phyloP scores from a whole-genome alignment of 1,139 yeast genomes.

The Taphrina betulina region DNA sequence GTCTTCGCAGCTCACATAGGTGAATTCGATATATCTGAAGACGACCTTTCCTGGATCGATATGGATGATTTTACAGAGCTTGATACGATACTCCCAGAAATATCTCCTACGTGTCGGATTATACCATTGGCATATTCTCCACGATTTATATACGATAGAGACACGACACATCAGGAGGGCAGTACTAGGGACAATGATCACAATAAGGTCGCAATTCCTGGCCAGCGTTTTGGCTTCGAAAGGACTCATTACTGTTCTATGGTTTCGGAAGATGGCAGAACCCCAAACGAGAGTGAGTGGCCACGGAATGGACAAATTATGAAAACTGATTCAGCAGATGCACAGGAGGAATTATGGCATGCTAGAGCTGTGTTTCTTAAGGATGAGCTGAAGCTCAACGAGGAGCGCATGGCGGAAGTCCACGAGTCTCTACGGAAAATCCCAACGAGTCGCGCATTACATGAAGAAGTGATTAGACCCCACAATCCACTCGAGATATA shows the following conservation, averaged over 20 bases:
- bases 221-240: slow-evolving; percentile 68
- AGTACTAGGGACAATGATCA: slow-evolving; percentile 35
- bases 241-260: slow-evolving; percentile 66
- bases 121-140: slow-evolving; percentile 73
- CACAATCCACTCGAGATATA: not conserved
- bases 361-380: not conserved
- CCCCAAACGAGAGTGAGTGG: slow-evolving; percentile 1
- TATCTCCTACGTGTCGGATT: slow-evolving; percentile 44
- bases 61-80: slow-evolving; percentile 76
- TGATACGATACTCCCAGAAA: slow-evolving; percentile 48
- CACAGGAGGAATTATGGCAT: slow-evolving; percentile 9
- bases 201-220: slow-evolving; percentile 44
- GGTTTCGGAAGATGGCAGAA: slow-evolving; percentile 39
- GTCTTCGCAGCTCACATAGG: slow-evolving; percentile 13
- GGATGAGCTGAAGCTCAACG: slow-evolving; percentile 6
- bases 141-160: slow-evolving; percentile 70
- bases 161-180: slow-evolving; percentile 49
- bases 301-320: no score
- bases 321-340: no score
- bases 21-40: slow-evolving; percentile 48
- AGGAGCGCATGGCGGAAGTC: not conserved
- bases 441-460: slow-evolving; percentile 4
- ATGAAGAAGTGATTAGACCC: slow-evolving; percentile 4
- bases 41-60: slow-evolving; percentile 72
- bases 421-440: not conserved